Percentiles rank a stretch among this genome's conserved stretches.
Conservation (phyloP, 768 basidiomycete species). For the Serendipita sp. region DNA sequence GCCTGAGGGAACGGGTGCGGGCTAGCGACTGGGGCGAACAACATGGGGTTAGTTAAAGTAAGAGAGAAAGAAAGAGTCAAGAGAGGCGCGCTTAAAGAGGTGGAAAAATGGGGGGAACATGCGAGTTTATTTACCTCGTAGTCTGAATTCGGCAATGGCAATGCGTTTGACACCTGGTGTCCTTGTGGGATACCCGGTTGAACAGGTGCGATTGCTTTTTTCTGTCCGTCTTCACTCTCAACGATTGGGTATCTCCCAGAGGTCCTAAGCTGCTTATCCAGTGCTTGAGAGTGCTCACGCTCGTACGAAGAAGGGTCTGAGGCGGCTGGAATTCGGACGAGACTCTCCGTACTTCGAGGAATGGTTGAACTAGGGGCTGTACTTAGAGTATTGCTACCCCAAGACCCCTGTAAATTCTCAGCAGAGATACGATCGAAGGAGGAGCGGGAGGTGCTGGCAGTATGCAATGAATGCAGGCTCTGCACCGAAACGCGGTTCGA, state of each 20-base stretch:
- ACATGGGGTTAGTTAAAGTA: neutral
- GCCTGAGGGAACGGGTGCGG: neutral
- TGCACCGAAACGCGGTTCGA: neutral
- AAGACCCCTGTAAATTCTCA: neutral
- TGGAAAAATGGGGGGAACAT: neutral
- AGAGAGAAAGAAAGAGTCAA: neutral
- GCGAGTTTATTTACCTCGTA: conserved; percentile 2
- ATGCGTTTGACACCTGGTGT: neutral
- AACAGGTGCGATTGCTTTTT: neutral
- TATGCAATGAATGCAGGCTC: neutral
- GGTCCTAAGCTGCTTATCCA: neutral
- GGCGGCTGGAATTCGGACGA: neutral
- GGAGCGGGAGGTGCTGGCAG: neutral
- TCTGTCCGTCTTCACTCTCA: neutral
- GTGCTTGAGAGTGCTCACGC: neutral
- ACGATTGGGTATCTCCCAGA: neutral
- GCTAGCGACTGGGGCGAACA: neutral
- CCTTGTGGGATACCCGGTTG: neutral
- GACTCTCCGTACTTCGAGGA: neutral
- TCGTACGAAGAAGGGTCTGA: neutral
- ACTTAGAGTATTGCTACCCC: neutral
- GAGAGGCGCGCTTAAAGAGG: neutral
- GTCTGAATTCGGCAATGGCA: conserved; percentile 3
- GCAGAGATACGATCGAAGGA: neutral
- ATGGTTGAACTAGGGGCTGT: neutral